Percentiles rank a stretch among this genome's conserved stretches.
Evolutionary conservation across 768 basidiomycete genomes (phyloP).

Genomic region (Erythrobasidium yunnanense): DNA sequence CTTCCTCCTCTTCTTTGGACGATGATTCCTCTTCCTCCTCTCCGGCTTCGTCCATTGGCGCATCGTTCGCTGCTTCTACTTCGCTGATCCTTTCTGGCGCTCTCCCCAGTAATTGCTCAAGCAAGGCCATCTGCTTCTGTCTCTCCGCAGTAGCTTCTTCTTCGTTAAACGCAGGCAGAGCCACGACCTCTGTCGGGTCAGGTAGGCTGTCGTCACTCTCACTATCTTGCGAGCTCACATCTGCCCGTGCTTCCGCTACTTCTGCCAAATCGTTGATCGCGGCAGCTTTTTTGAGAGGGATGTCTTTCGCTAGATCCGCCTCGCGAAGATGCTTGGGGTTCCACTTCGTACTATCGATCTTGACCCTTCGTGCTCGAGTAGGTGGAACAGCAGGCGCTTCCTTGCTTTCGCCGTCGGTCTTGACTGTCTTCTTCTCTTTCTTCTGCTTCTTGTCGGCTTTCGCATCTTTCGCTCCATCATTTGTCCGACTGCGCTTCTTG

Average conservation of each 20-base stretch:
- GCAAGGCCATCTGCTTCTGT: too few relatives aligned
- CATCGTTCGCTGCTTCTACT: too few relatives aligned
- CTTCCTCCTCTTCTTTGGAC: too few relatives aligned
- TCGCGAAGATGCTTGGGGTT: conserved; percentile 50
- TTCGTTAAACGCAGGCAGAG: too few relatives aligned
- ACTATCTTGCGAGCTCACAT: not conserved
- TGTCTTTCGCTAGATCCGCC: not conserved
- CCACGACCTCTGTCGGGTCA: too few relatives aligned
- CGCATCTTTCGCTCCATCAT: conserved; percentile 29
- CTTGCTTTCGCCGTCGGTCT: not conserved
- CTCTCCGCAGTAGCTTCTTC: too few relatives aligned
- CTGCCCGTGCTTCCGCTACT: not conserved
- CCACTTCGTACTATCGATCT: conserved; percentile 64
- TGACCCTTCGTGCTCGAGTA: conserved; percentile 52
- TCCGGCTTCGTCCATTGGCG: too few relatives aligned
- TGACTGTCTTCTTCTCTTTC: conserved; percentile 48
- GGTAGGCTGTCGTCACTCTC: too few relatives aligned
- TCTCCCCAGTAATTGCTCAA: too few relatives aligned
- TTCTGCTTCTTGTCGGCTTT: conserved; percentile 41
- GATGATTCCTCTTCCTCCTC: too few relatives aligned
- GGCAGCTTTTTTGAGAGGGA: not conserved
- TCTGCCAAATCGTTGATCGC: not conserved
- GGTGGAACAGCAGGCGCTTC: conserved; percentile 47
- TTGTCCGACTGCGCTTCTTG: too few relatives aligned
- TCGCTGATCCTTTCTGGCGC: too few relatives aligned